Conservation (phyloP, 495 filamentous ascomycete species). For the Trichoderma orchidacearum region DNA sequence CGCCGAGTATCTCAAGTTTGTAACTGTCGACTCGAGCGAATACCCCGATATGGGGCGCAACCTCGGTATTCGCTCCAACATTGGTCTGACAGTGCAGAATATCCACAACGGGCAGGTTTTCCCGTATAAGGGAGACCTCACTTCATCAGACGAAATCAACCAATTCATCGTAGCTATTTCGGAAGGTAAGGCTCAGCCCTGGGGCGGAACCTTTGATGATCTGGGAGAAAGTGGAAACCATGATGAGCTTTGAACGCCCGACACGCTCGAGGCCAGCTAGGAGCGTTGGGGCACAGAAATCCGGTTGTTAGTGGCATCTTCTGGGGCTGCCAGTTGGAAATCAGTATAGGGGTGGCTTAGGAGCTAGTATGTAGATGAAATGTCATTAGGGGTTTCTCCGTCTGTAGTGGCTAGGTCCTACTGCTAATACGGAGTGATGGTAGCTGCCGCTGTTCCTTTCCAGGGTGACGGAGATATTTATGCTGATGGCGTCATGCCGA, state of each 20-base stretch:
- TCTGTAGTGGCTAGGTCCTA: too few species aligned
- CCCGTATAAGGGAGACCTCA: slow-evolving; percentile 16
- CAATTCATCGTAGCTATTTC: slow-evolving; percentile 30
- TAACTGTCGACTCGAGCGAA: slow-evolving; percentile 29
- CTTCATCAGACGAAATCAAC: slow-evolving; percentile 21
- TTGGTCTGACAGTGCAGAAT: slow-evolving; percentile 28
- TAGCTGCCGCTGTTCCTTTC: too few species aligned
- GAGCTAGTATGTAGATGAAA: too few species aligned
- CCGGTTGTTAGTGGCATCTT: too few species aligned
- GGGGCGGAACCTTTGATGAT: slow-evolving; percentile 11
- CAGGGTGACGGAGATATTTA: too few species aligned
- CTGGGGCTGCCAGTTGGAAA: too few species aligned
- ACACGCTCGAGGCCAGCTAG: too few species aligned
- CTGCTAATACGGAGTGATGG: too few species aligned
- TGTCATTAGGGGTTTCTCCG: too few species aligned
- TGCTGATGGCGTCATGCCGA: too few species aligned
- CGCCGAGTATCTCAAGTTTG: slow-evolving; percentile 30
- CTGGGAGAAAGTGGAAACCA: slow-evolving; percentile 6
- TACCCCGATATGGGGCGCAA: slow-evolving; percentile 28
- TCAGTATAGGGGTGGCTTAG: too few species aligned
- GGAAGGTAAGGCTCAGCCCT: slow-evolving; percentile 25
- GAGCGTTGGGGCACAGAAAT: too few species aligned
- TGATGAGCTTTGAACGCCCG: slow-evolving; percentile 22
- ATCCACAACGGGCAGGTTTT: slow-evolving; percentile 27
- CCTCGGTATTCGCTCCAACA: slow-evolving; percentile 19